Evolutionary conservation across 2,329 filamentous ascomycete genomes (phyloP), one percentile per base, ranked within the genome.

Genomic region (Thielaviopsis ethacetica): DNA sequence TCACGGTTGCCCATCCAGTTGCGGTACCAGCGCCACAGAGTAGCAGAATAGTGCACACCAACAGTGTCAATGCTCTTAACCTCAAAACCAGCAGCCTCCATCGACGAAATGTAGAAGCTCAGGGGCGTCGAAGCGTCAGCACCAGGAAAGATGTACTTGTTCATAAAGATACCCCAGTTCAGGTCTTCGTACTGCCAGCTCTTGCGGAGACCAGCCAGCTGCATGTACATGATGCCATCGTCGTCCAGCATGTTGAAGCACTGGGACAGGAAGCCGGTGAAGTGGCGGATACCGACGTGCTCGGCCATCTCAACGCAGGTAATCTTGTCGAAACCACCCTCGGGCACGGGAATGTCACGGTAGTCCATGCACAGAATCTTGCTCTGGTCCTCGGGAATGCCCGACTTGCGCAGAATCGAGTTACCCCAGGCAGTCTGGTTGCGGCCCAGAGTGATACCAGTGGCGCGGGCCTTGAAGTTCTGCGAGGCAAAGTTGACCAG

Each of bases 361-460:
- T 97, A 98, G 72, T 97, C 93, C 81, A 90, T 88, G 80, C 93
- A 97, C 63, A 95, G 76, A 69, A 97, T 91, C 65, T 83, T 85
- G 76, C 86, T 93, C 76, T 98, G 93, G 66, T 85, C 82, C 72
- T 96, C 89, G 56, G 85, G 73, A 62, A 97, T 82, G 63, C 88
- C 88, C 64, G 82, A 84, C 68, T 85, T 86, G 70, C 88, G 85
- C 64, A 97, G 82, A 64, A 86, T 90, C 66, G 81, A 84, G 78
- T 97, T 97, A 68, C 91, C 93, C 91, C 91, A 97, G 55, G 88
- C 88, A 62, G 91, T 95, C 76, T 96, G 91, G 76, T 98, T 96
- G 70, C 87, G 86, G 64, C 89, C 93, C 60, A 97, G 86, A 62
- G 93, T 97, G 70, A 97, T 81, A 77, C 93, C 93, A 53, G 88